These are phyloP conservation scores for Malus hybrid DNA, from an alignment of 331 rosid genomes.

Conservation along the genomic window DNA sequence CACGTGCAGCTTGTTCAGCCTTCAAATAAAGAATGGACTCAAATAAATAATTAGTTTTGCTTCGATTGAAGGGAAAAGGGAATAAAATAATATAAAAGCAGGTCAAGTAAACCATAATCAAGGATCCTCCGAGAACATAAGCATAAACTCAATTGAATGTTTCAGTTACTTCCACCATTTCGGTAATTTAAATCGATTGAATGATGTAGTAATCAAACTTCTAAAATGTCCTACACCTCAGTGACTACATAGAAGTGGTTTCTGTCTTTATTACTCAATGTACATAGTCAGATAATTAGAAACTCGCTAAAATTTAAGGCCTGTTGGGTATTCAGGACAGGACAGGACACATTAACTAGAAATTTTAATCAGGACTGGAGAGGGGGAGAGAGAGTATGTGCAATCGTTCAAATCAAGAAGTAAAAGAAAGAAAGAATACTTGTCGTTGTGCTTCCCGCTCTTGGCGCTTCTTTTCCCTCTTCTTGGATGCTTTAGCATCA, in stretches of 20 bases:
- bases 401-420: not conserved
- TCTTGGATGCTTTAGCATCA: slow-evolving; percentile 55
- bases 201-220: not conserved
- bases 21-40: slow-evolving; percentile 13
- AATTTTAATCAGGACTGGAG: not conserved
- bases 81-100: slow-evolving; percentile 11
- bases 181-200: not conserved
- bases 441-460: slow-evolving; percentile 89
- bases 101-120: slow-evolving; percentile 1
- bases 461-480: slow-evolving; percentile 77
- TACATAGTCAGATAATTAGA: not conserved
- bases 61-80: not conserved
- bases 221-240: not conserved
- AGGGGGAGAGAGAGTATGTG: not conserved
- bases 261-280: not conserved
- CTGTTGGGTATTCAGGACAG: not conserved
- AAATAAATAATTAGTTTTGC: not conserved
- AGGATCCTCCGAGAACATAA: not conserved
- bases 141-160: not conserved
- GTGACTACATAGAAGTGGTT: not conserved
- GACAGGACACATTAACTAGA: not conserved
- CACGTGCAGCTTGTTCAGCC: slow-evolving; percentile 85
- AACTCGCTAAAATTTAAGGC: not conserved
- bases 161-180: not conserved
- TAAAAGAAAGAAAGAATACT: slow-evolving; percentile 26